These are phyloP conservation scores for Sporobolomyces pararoseus DNA, from an alignment of 768 basidiomycete genomes.

Conservation along the genomic window DNA sequence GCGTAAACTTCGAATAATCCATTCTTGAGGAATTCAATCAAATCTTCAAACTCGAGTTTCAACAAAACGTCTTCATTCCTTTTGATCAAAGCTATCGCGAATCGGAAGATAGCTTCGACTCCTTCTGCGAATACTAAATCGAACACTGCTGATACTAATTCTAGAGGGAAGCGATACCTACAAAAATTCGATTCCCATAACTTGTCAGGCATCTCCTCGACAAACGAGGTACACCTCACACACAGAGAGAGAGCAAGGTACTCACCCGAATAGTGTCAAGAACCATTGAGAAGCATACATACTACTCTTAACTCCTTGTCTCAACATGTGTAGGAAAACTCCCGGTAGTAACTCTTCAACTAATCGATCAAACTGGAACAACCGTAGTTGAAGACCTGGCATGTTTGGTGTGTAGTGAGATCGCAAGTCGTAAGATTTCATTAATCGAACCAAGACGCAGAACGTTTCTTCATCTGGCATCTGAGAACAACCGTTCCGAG, in stretches of 20 bases:
- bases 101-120: constrained; percentile 94
- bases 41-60: constrained; percentile 82
- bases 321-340: constrained; percentile 83
- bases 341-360: constrained; percentile 89
- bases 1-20: constrained; percentile 79
- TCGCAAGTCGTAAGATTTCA: constrained; percentile 93
- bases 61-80: constrained; percentile 80
- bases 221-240: too few species aligned
- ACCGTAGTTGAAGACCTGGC: constrained; percentile 89
- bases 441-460: constrained; percentile 84
- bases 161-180: constrained; percentile 78
- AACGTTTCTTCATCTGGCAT: constrained; percentile 99
- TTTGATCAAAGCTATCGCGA: constrained; percentile 77
- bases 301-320: constrained; percentile 91
- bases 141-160: constrained; percentile 91
- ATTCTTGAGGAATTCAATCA: constrained; percentile 75
- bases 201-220: not conserved
- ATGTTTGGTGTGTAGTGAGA: constrained; percentile 99
- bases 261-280: constrained; percentile 83
- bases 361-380: constrained; percentile 87
- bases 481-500: constrained; percentile 58
- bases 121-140: constrained; percentile 95
- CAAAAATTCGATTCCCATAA: not conserved
- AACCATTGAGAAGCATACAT: constrained; percentile 99
- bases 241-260: constrained; percentile 54